Evolutionary conservation across 257 asterid genomes (phyloP), one percentile per base, ranked within the genome.

Genomic region (Solanum etuberosum): DNA sequence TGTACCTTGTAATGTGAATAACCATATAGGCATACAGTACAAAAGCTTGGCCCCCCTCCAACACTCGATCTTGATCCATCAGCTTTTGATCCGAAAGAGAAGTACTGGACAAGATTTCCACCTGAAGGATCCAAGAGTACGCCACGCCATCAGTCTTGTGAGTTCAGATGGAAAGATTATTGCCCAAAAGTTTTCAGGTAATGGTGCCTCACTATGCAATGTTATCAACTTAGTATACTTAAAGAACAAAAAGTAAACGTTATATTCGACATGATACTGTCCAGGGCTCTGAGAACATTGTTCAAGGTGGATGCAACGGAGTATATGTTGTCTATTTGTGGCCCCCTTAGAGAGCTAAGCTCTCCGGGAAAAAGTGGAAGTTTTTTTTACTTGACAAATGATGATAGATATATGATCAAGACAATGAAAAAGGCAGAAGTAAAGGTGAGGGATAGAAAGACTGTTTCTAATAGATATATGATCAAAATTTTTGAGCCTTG

Each of bases 361-460:
- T 95, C 98, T 6, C 99, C 99, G 1, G 98, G 98, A 31, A 95
- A 96, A 70, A 96, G 99, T 76, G 99, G 99, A 67, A 96, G 99
- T 90, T 96, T 96, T 89, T 96, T 96, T 80, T 97, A 97, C 94
- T 87, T 95, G 88, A 97, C 99, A 7, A 94, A 94, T 46, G 99
- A 95, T 38, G 99, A 96, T 87, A 96, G 98, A n/a, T 96, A 96
- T 90, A 96, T 96, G 99, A 96, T 95, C 77, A 96, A 95, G 93
- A 95, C 99, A 4, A 96, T 96, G 98, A 96, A 96, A 91, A 96
- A 96, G 89, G 97, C 99, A 37, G 99, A 96, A 95, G 96, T 93
- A 43, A 96, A 96, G 88, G 99, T 96, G 86, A 63, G 71, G 16
- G 31, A 63, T 29, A 63, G 71, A n/a, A n/a, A 61, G 32, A 61